Evolutionary conservation across 2,329 filamentous ascomycete species (phyloP).

Genomic region (Pseudogymnoascus sp.): DNA sequence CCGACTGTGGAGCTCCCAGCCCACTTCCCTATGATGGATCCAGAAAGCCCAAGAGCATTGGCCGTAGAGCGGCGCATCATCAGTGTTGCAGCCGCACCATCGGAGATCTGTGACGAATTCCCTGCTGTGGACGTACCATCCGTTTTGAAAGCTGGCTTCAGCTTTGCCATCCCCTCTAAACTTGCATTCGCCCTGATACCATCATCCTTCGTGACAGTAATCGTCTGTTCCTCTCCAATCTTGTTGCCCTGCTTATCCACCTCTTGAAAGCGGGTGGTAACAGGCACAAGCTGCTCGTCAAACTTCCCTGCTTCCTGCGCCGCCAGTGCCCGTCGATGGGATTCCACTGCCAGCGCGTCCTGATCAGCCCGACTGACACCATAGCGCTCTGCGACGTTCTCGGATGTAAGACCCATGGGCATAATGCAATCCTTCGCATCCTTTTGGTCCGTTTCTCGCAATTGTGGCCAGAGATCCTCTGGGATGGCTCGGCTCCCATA

Average conservation of each 20-base stretch:
- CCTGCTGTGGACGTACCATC: conserved; percentile 77
- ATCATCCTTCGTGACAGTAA: conserved; percentile 73
- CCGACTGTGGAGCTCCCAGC: conserved; percentile 69
- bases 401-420: conserved; percentile 85
- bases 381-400: conserved; percentile 80
- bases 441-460: conserved; percentile 56
- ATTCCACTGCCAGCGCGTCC: conserved; percentile 71
- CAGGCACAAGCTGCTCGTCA: conserved; percentile 71
- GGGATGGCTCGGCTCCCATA: conserved; percentile 83
- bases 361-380: conserved; percentile 67
- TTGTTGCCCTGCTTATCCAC: conserved; percentile 53
- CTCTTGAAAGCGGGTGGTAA: conserved; percentile 62
- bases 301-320: conserved; percentile 67
- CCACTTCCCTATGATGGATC: conserved; percentile 73
- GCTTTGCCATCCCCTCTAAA: conserved; percentile 62
- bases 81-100: conserved; percentile 77
- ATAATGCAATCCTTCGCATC: conserved; percentile 83
- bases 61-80: conserved; percentile 82
- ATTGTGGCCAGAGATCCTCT: conserved; percentile 67
- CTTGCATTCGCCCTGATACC: conserved; percentile 66
- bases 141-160: conserved; percentile 79
- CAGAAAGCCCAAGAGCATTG: conserved; percentile 60
- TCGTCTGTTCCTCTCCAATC: conserved; percentile 47
- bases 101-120: conserved; percentile 78
- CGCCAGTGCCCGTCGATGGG: conserved; percentile 63